Evolutionary conservation across 352 stramenopile genomes (phyloP).

Genomic region (Phytophthora ohioensis): DNA sequence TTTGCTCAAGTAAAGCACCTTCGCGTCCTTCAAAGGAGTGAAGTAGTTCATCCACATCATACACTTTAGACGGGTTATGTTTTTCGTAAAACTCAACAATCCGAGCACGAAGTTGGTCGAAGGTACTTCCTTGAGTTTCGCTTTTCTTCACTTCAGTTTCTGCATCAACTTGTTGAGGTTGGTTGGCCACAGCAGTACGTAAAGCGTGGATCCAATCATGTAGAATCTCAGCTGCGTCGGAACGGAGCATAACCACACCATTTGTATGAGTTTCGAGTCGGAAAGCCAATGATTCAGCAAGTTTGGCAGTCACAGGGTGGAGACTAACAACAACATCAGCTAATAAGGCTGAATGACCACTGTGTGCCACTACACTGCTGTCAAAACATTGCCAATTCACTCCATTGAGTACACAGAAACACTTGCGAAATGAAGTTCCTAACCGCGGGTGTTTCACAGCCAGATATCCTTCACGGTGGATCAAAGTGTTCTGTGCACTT

Average conservation of each 20-base stretch:
- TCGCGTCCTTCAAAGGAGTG: conserved; percentile 66
- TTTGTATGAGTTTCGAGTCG: conserved; percentile 49
- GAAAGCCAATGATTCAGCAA: conserved; percentile 42
- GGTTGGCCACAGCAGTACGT: conserved; percentile 28
- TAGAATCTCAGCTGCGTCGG: conserved; percentile 39
- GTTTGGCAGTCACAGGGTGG: conserved; percentile 39
- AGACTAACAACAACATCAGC: conserved; percentile 43
- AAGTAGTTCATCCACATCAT: conserved; percentile 77
- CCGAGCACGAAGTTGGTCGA: conserved; percentile 43
- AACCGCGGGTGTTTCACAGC: conserved; percentile 52
- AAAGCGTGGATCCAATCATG: conserved; percentile 48
- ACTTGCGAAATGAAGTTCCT: conserved; percentile 40
- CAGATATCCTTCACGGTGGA: conserved; percentile 48
- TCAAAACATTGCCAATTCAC: conserved; percentile 47
- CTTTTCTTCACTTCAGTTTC: conserved; percentile 13
- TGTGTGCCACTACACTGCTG: conserved; percentile 33
- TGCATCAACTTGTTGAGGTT: not conserved
- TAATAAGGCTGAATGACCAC: conserved; percentile 29
- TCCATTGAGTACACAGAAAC: conserved; percentile 47
- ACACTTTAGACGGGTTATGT: conserved; percentile 88
- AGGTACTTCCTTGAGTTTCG: conserved; percentile 3
- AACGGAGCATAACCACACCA: conserved; percentile 48
- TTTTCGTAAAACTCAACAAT: conserved; percentile 90
- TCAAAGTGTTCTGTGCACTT: not conserved
- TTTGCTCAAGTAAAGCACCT: conserved; percentile 55